phyloP scores from a whole-genome alignment of 2,329 filamentous ascomycete species.

The Tolypocladium cylindrosporum region DNA sequence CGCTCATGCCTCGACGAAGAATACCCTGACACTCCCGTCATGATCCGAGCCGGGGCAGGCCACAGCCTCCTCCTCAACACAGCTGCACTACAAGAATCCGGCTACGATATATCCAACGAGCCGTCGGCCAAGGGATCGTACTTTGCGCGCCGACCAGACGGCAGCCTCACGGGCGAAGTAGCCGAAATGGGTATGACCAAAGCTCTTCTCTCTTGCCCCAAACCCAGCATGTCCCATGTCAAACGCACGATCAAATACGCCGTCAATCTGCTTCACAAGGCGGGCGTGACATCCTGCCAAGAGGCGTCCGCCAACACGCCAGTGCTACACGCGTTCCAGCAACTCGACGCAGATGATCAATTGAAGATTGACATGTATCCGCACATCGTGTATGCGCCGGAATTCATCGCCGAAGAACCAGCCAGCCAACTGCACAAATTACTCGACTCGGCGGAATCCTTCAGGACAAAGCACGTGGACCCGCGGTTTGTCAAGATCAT shows the following conservation, averaged over 20 bases:
- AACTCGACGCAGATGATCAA: background rate
- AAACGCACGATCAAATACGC: background rate
- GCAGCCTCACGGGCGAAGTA: background rate
- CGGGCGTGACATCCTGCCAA: constrained; percentile 1
- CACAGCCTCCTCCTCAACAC: constrained; percentile 1
- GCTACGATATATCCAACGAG: constrained; percentile 1
- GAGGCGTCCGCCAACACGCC: background rate
- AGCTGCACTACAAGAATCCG: background rate
- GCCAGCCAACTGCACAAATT: background rate
- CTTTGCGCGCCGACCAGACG: background rate
- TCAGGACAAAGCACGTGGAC: background rate
- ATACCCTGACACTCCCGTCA: background rate
- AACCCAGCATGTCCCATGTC: background rate
- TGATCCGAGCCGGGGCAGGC: constrained; percentile 1
- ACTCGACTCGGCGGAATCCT: background rate
- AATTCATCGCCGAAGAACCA: background rate
- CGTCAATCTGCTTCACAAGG: background rate
- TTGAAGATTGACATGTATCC: background rate
- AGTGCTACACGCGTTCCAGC: background rate
- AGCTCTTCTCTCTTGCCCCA: background rate
- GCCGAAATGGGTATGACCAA: background rate
- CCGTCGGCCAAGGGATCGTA: background rate
- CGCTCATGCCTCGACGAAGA: background rate
- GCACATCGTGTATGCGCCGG: constrained; percentile 1
- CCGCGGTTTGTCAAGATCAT: constrained; percentile 2